Percentiles rank a stretch among this genome's conserved stretches.
Evolutionary conservation across 2,329 filamentous ascomycete genomes (phyloP).

Genomic region (Aspergillus ibericus): DNA sequence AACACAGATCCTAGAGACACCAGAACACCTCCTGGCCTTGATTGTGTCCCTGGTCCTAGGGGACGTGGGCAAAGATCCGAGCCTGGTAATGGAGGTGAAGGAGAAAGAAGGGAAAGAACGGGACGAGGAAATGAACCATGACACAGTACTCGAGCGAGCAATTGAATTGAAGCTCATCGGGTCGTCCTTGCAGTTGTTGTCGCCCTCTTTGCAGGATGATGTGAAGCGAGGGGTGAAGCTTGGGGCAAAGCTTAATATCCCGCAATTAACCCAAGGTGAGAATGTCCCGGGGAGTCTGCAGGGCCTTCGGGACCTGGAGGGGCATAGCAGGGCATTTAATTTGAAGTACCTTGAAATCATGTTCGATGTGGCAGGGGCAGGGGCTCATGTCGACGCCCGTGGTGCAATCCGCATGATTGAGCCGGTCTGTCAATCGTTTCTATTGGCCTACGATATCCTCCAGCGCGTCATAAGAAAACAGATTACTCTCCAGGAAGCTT

Average conservation of each 20-base stretch:
- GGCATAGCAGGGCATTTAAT: not conserved
- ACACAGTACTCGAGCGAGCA: not conserved
- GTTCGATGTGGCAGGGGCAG: slow-evolving; percentile 8
- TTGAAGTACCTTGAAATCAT: slow-evolving; percentile 10
- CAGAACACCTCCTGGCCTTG: slow-evolving; percentile 30
- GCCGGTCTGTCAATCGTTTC: slow-evolving; percentile 6
- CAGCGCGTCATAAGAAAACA: not conserved
- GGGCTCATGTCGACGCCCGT: slow-evolving; percentile 3
- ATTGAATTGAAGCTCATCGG: not conserved
- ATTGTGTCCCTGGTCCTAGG: slow-evolving; percentile 39
- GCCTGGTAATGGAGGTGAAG: not conserved
- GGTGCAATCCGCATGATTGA: slow-evolving; percentile 8
- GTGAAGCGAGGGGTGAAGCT: not conserved
- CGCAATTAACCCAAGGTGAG: slow-evolving; percentile 9
- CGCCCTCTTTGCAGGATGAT: not conserved
- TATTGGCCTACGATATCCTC: not conserved
- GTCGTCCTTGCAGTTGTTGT: not conserved
- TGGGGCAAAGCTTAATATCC: slow-evolving; percentile 7
- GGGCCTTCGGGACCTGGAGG: not conserved
- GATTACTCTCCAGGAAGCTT: not conserved
- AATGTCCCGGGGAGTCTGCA: slow-evolving; percentile 8
- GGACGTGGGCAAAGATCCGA: slow-evolving; percentile 42
- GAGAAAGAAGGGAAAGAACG: not conserved
- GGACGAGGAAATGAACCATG: not conserved
- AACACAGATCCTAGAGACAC: slow-evolving; percentile 1